A percentile compares a stretch with the other conserved stretches of the same genome.
phyloP scores from a whole-genome alignment of 257 asterid genomes.

The Primulina huaijiensis region DNA sequence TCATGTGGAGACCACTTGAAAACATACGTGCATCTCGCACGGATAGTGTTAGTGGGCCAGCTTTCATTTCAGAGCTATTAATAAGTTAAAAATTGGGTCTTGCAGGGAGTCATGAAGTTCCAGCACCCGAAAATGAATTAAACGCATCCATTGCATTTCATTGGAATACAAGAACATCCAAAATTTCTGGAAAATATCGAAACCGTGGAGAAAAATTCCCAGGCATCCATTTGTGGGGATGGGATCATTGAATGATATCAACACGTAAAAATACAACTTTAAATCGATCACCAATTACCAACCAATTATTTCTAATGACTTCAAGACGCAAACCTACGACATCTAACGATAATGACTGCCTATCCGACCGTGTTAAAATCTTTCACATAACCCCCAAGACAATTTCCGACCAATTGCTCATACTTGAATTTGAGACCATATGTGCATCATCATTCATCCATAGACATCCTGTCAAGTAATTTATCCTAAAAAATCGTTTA shows the following conservation, averaged over 20 bases:
- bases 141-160: conserved; percentile 7
- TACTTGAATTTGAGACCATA: background rate
- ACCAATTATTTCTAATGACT: conserved; percentile 23
- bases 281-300: conserved; percentile 14
- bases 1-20: too few relatives aligned
- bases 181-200: conserved; percentile 51
- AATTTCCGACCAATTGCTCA: conserved; percentile 10
- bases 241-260: conserved; percentile 36
- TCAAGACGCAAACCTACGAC: conserved; percentile 17
- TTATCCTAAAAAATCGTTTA: conserved; percentile 6
- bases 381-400: background rate
- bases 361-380: conserved; percentile 9
- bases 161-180: conserved; percentile 32
- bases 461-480: background rate
- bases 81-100: background rate
- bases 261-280: conserved; percentile 22
- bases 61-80: too few relatives aligned
- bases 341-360: conserved; percentile 22
- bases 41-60: too few relatives aligned
- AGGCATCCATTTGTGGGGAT: conserved; percentile 30
- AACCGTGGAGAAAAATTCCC: conserved; percentile 45
- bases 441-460: conserved; percentile 14
- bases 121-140: background rate
- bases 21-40: too few relatives aligned
- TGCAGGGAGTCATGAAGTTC: too few relatives aligned